A percentile compares a stretch with the other conserved stretches of the same genome.
Conservation (phyloP, 352 stramenopile species). For the Pythium insidiosum region DNA sequence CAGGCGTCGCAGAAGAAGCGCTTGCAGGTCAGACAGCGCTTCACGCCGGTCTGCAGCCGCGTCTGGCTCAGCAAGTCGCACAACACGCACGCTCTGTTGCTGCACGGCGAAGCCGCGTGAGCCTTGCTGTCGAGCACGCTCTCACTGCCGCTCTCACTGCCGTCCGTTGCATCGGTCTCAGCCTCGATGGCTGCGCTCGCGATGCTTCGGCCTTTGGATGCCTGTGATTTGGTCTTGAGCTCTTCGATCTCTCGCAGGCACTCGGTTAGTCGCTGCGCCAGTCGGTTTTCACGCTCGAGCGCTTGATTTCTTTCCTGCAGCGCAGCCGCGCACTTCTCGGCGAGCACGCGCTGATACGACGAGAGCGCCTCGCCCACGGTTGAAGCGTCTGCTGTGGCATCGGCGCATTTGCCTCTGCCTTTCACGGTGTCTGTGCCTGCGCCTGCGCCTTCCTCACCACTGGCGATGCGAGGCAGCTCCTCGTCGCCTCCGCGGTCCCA, state of each 20-base stretch:
- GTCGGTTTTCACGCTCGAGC: slow-evolving; percentile 21
- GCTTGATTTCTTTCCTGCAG: slow-evolving; percentile 35
- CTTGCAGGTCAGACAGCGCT: slow-evolving; percentile 39
- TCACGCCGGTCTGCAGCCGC: slow-evolving; percentile 4
- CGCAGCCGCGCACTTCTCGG: slow-evolving; percentile 29
- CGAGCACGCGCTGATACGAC: slow-evolving; percentile 31
- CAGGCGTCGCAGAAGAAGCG: slow-evolving; percentile 32
- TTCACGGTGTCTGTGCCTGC: too few relatives aligned
- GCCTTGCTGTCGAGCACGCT: too few relatives aligned
- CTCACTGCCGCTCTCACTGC: too few relatives aligned
- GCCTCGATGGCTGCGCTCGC: too few relatives aligned
- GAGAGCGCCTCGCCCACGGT: slow-evolving; percentile 12
- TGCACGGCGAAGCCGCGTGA: not conserved
- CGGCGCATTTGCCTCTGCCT: not conserved
- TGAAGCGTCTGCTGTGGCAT: not conserved
- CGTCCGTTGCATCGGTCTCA: too few relatives aligned
- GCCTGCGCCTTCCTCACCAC: too few relatives aligned
- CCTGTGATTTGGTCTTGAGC: not conserved
- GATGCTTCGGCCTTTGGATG: too few relatives aligned
- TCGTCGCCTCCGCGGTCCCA: too few relatives aligned
- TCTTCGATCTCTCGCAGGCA: slow-evolving; percentile 14
- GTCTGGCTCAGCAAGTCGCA: not conserved
- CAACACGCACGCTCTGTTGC: not conserved
- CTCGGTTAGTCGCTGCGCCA: slow-evolving; percentile 19
- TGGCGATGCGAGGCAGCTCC: too few relatives aligned